phyloP scores from a whole-genome alignment of 371 early-diverging fungal species.

The Nematocida sp. region DNA sequence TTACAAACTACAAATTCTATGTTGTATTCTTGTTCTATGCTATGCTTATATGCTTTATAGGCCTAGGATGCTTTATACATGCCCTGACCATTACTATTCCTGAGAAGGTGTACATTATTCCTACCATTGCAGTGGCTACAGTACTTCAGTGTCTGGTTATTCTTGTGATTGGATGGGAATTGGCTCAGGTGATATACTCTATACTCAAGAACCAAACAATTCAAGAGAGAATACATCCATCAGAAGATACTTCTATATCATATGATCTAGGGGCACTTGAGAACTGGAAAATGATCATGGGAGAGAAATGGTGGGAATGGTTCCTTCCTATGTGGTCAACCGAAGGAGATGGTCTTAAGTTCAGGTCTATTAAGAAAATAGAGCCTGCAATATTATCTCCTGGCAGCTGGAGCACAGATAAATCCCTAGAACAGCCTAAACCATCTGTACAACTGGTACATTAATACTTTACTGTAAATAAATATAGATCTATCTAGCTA shows the following conservation, averaged over 20 bases:
- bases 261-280: conserved; percentile 76
- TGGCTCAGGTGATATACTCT: not conserved
- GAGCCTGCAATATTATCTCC: too few species aligned
- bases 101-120: conserved; percentile 65
- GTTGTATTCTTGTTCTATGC: conserved; percentile 60
- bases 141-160: not conserved
- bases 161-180: not conserved
- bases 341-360: conserved; percentile 61
- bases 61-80: conserved; percentile 47
- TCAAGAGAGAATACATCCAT: conserved; percentile 19
- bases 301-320: conserved; percentile 66
- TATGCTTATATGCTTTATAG: conserved; percentile 22
- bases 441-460: too few species aligned
- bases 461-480: too few species aligned
- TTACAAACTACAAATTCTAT: conserved; percentile 65
- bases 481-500: too few species aligned
- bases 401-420: too few species aligned
- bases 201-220: conserved; percentile 36
- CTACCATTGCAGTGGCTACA: conserved; percentile 65
- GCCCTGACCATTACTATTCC: not conserved
- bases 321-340: conserved; percentile 64
- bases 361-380: conserved; percentile 10
- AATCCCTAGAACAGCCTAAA: too few species aligned
- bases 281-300: conserved; percentile 74
- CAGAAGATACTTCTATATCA: conserved; percentile 65